A percentile compares a stretch with the other conserved stretches of the same genome.
phyloP scores from a whole-genome alignment of 2,329 filamentous ascomycete genomes.

The Sporothrix curviconia region DNA sequence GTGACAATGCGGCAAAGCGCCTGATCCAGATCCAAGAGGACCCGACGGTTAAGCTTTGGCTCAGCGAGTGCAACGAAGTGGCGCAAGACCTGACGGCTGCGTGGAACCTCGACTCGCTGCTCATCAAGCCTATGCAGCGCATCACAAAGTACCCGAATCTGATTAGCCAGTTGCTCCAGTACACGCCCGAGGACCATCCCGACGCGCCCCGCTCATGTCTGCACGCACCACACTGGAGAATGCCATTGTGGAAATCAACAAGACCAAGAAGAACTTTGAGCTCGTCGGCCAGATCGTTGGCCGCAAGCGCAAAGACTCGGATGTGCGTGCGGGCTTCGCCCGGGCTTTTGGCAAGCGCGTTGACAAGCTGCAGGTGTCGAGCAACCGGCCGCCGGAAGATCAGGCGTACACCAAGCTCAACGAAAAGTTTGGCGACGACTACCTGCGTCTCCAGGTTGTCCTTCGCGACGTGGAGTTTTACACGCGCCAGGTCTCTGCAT shows the following conservation, averaged over 20 bases:
- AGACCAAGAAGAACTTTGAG: slow-evolving; percentile 90
- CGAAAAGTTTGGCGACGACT: slow-evolving; percentile 86
- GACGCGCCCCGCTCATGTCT: slow-evolving; percentile 59
- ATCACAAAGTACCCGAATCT: slow-evolving; percentile 90
- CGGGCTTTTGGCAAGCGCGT: slow-evolving; percentile 86
- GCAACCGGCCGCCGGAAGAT: slow-evolving; percentile 63
- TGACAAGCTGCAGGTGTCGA: slow-evolving; percentile 69
- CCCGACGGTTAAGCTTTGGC: slow-evolving; percentile 68
- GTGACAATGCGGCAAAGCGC: slow-evolving; percentile 54
- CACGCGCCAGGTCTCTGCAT: slow-evolving; percentile 70
- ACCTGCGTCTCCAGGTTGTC: slow-evolving; percentile 84
- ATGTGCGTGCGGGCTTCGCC: slow-evolving; percentile 75
- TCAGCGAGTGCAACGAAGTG: slow-evolving; percentile 86
- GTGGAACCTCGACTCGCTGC: slow-evolving; percentile 91
- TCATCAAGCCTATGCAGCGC: slow-evolving; percentile 94
- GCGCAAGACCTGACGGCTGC: slow-evolving; percentile 87
- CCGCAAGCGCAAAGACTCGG: slow-evolving; percentile 80
- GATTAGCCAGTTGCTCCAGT: slow-evolving; percentile 69
- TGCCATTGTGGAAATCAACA: slow-evolving; percentile 82
- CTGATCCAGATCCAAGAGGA: slow-evolving; percentile 59
- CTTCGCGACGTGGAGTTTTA: slow-evolving; percentile 93
- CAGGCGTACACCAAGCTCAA: slow-evolving; percentile 71
- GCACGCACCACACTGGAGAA: slow-evolving; percentile 51
- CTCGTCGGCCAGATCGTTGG: slow-evolving; percentile 83
- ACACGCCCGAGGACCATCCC: slow-evolving; percentile 76